phyloP scores from a whole-genome alignment of 805 yeast species.

The Suhomyces vadensis region DNA sequence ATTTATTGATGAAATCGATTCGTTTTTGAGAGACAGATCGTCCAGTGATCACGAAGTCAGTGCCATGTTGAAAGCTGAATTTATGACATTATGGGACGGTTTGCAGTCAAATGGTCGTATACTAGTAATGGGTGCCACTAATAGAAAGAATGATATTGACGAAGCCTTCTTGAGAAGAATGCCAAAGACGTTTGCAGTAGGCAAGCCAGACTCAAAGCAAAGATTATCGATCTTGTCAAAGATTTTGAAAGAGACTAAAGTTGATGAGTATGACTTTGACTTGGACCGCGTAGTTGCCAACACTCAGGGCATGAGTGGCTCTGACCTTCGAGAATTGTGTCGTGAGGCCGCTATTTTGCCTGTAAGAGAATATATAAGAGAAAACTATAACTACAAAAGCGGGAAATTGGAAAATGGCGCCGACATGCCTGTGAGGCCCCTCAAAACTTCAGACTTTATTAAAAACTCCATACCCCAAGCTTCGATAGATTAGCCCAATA shows the following conservation, averaged over 20 bases:
- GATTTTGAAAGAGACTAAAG: conserved; percentile 61
- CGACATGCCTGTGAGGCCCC: conserved; percentile 56
- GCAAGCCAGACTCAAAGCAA: conserved; percentile 68
- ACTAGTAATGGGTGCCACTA: conserved; percentile 91
- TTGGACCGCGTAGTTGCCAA: conserved; percentile 56
- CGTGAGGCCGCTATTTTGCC: conserved; percentile 91
- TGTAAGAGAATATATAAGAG: conserved; percentile 78
- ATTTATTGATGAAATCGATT: conserved; percentile 94
- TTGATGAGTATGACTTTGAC: conserved; percentile 59
- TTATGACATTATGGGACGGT: conserved; percentile 98
- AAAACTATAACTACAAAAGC: conserved; percentile 50
- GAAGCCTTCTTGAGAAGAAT: conserved; percentile 88
- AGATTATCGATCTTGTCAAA: conserved; percentile 70
- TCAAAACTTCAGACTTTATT: conserved; percentile 63
- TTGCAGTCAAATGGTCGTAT: conserved; percentile 74
- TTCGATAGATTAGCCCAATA: conserved; percentile 2
- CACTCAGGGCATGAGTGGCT: conserved; percentile 79
- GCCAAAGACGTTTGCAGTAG: conserved; percentile 85
- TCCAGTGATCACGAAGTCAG: conserved; percentile 93
- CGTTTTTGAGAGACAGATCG: conserved; percentile 83
- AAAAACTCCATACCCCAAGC: conserved; percentile 23
- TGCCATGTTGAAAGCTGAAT: conserved; percentile 91
- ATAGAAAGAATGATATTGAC: conserved; percentile 88
- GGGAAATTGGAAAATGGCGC: conserved; percentile 28
- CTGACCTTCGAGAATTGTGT: conserved; percentile 87